Evolutionary conservation across 2,329 filamentous ascomycete genomes (phyloP).

Genomic region (Chaetomiaceae sp.): DNA sequence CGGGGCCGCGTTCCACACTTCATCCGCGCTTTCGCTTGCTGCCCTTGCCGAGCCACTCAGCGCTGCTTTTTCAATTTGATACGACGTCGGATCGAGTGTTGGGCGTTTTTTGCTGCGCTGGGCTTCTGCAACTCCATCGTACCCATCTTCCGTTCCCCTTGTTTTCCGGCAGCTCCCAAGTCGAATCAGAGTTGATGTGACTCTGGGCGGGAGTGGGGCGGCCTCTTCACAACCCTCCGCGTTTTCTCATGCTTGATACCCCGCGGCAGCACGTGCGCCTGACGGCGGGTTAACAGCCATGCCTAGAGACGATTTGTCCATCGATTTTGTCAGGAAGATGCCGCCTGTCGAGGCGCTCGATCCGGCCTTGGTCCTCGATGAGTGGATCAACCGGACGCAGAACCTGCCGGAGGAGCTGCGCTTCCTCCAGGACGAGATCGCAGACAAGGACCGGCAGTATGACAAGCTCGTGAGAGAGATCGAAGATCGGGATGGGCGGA

Average conservation of each 20-base stretch:
- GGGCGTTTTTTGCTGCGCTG: background rate
- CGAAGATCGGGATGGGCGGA: conserved; percentile 63
- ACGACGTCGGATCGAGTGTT: background rate
- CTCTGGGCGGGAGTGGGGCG: conserved; percentile 1
- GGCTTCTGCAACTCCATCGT: too few species aligned
- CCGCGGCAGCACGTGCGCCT: conserved; percentile 8
- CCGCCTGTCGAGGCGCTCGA: conserved; percentile 56
- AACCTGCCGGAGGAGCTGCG: conserved; percentile 78
- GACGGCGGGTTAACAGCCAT: conserved; percentile 51
- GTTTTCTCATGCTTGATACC: background rate
- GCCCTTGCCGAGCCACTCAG: background rate
- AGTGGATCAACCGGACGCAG: conserved; percentile 67
- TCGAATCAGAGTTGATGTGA: conserved; percentile 2
- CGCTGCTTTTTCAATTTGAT: background rate
- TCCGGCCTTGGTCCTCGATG: conserved; percentile 66
- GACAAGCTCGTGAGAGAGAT: conserved; percentile 63
- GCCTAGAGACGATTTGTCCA: conserved; percentile 67
- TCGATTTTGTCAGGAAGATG: conserved; percentile 64
- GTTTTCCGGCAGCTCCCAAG: background rate
- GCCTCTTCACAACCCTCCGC: background rate
- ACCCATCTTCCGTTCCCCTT: background rate
- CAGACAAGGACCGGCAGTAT: conserved; percentile 70
- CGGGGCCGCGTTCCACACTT: conserved; percentile 9
- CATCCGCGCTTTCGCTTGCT: background rate
- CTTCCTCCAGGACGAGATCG: conserved; percentile 77